Evolutionary conservation across 148 eudicot genomes (phyloP).

Genomic region (Chenopodium quinoa): DNA sequence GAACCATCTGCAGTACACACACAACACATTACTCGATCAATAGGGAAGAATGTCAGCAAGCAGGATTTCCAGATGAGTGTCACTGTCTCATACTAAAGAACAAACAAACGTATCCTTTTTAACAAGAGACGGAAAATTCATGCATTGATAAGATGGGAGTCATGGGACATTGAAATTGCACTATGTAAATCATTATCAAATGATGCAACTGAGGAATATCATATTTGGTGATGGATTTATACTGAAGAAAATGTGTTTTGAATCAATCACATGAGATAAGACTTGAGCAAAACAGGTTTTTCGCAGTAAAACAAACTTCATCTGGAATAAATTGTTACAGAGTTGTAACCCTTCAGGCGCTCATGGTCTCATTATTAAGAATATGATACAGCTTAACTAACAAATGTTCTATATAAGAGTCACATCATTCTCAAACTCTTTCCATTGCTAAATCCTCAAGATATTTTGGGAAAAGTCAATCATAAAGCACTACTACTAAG

Average conservation of each 20-base stretch:
- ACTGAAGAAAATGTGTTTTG: background rate
- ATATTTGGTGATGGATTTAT: background rate
- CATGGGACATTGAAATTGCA: background rate
- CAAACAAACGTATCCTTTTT: background rate
- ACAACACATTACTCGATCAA: background rate
- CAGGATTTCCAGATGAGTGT: background rate
- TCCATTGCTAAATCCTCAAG: background rate
- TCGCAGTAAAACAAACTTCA: background rate
- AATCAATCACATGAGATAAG: background rate
- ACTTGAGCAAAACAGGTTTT: background rate
- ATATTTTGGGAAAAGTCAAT: background rate
- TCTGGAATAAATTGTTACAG: background rate
- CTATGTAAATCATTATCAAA: background rate
- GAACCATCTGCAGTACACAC: constrained; percentile 63
- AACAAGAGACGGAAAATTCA: background rate
- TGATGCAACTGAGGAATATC: background rate
- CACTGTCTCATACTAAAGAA: background rate
- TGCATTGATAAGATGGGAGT: background rate
- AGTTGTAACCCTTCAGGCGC: background rate
- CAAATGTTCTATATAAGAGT: background rate
- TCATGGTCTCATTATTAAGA: background rate
- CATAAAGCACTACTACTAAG: background rate
- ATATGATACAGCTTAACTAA: background rate
- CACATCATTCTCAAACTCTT: background rate
- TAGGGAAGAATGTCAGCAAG: background rate